These are phyloP conservation scores for Wickerhamomyces canadensis DNA, from an alignment of 805 yeast species.

Conservation along the genomic window DNA sequence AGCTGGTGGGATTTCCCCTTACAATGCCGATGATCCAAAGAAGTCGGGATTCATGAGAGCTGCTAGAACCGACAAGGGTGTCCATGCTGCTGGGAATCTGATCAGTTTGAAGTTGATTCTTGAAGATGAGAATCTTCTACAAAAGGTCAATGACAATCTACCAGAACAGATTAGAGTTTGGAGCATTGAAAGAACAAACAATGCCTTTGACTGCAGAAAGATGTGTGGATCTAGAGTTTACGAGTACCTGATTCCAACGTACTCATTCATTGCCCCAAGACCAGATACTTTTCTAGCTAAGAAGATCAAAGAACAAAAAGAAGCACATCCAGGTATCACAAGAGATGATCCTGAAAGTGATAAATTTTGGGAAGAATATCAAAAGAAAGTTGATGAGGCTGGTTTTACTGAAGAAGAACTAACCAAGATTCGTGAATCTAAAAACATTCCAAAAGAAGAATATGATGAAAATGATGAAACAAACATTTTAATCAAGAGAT, in stretches of 20 bases:
- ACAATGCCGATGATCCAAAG: conserved; percentile 82
- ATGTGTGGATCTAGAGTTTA: conserved; percentile 95
- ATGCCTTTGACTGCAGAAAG: conserved; percentile 89
- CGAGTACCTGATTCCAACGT: conserved; percentile 90
- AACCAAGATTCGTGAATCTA: conserved; percentile 22
- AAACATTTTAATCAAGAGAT: conserved; percentile 38
- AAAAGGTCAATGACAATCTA: conserved; percentile 64
- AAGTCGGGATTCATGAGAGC: conserved; percentile 85
- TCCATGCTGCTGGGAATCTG: conserved; percentile 95
- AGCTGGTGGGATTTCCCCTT: conserved; percentile 85
- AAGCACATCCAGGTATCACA: conserved; percentile 51
- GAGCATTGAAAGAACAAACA: conserved; percentile 88
- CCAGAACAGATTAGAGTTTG: conserved; percentile 89
- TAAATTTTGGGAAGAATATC: conserved; percentile 63
- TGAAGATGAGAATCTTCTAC: conserved; percentile 65
- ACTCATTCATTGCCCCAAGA: conserved; percentile 86
- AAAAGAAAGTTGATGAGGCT: conserved; percentile 30
- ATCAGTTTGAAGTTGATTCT: conserved; percentile 77
- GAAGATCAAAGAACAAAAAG: conserved; percentile 48
- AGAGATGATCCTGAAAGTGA: conserved; percentile 63
- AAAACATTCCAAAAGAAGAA: conserved; percentile 32
- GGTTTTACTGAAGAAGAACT: conserved; percentile 24
- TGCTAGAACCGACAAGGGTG: conserved; percentile 91
- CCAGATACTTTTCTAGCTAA: conserved; percentile 64
- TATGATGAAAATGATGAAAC: conserved; percentile 34